Evolutionary conservation across 176 grass and related monocot species (phyloP), one percentile per base, ranked within the genome.

Genomic region (Puya raimondii): DNA sequence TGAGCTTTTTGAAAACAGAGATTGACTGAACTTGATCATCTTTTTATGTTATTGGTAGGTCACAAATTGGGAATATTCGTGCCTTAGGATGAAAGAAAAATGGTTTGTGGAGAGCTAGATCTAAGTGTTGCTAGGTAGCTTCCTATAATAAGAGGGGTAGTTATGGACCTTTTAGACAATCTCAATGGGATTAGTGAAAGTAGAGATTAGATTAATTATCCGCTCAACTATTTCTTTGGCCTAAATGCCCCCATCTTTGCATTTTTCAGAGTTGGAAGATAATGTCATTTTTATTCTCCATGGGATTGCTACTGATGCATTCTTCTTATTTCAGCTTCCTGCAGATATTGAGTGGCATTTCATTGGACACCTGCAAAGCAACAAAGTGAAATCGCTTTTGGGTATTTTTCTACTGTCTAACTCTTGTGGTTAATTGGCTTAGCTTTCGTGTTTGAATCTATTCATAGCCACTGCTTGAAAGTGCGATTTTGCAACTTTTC

Each of bases 301-400:
- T 17, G 9, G 64, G 2, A 16, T 11, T 22, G 7, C 11, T 50
- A 29, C 53, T 48, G 66, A 59, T 69, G 54, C 15, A 1, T 14
- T 78, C 10, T 80, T 69, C 65, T 69, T 42, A 56, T 90, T 90
- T 51, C 66, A 99, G 94, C 89, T 99, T 80, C 89, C 94, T 27
- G 74, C 72, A 56, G 89, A 99, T 85, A 88, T 93, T 75, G 89
- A 97, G 51, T 93, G 94, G 94, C 89, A 97, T 81, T 92, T 97
- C 65, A 93, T 97, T 70, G 87, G 94, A 12, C 90, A 97, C 63
- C 72, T 97, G 53, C 94, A 97, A 72, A 92, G 94, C 72, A 97
- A 97, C 74, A 97, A 97, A 90, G 89, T 79, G 12, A 93, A 49
- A 73, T 63, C 89, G 9, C 76, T 97, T 54, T 76, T 97, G 69